A percentile compares a stretch with the other conserved stretches of the same genome.
Conservation (phyloP, 2,329 filamentous ascomycete genomes). For the Xylaria sp. region DNA sequence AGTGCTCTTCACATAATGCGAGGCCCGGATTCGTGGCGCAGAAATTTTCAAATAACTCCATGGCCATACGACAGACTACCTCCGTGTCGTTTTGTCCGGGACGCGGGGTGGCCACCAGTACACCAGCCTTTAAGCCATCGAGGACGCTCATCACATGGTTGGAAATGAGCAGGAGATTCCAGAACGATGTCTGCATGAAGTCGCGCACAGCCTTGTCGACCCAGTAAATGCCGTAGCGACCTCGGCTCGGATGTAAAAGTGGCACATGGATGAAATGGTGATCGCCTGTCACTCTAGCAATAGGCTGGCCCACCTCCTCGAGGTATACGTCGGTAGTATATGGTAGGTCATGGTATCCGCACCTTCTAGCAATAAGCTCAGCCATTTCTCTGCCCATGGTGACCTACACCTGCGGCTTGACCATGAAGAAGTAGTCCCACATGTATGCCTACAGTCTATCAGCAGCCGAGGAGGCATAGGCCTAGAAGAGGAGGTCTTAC, state of each 20-base stretch:
- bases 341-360: background rate
- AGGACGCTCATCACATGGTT: background rate
- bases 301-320: background rate
- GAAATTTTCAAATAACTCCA: background rate
- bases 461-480: background rate
- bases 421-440: constrained; percentile 11
- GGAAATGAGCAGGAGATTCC: constrained; percentile 1
- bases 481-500: background rate
- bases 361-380: background rate
- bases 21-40: background rate
- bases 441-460: background rate
- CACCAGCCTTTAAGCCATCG: background rate
- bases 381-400: constrained; percentile 10
- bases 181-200: constrained; percentile 14
- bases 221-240: background rate
- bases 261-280: constrained; percentile 9
- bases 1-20: background rate
- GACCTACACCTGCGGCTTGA: constrained; percentile 15
- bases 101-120: background rate
- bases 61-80: background rate
- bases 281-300: background rate
- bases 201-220: background rate
- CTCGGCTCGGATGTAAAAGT: constrained; percentile 1
- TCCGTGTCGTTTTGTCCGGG: background rate
- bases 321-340: background rate